These are phyloP conservation scores for Penicillium riverlandense DNA, from an alignment of 495 filamentous ascomycete species.

Conservation along the genomic window DNA sequence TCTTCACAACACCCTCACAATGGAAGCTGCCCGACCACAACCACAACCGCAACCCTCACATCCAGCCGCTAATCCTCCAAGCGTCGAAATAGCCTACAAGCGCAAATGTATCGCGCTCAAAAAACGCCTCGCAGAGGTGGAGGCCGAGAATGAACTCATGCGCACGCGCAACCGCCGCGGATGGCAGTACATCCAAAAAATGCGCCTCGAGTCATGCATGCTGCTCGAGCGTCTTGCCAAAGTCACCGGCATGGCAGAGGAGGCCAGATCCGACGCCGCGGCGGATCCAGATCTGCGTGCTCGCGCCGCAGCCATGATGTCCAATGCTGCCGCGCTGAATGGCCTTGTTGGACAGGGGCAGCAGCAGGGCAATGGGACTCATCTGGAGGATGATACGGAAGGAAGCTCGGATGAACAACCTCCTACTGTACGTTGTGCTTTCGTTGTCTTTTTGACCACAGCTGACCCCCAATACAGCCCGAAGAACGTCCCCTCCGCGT, in stretches of 20 bases:
- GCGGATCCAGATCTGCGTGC: conserved; percentile 30
- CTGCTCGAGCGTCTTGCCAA: conserved; percentile 82
- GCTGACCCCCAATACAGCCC: conserved; percentile 45
- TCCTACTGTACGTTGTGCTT: conserved; percentile 29
- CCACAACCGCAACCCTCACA: conserved; percentile 4
- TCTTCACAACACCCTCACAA: conserved; percentile 6
- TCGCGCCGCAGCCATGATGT: conserved; percentile 28
- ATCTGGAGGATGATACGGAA: conserved; percentile 40
- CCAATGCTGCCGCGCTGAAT: conserved; percentile 17
- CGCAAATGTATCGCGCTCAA: conserved; percentile 95
- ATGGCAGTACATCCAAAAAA: conserved; percentile 76
- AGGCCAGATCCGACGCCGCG: conserved; percentile 25
- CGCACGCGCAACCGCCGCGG: conserved; percentile 73
- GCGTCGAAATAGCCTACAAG: conserved; percentile 92
- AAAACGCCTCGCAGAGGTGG: conserved; percentile 81
- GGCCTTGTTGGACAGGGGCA: conserved; percentile 10
- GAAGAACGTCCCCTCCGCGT: conserved; percentile 85
- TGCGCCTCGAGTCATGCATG: conserved; percentile 85
- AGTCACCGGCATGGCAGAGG: conserved; percentile 65
- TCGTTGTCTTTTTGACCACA: not conserved
- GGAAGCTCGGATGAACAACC: conserved; percentile 44
- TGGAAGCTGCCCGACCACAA: conserved; percentile 19
- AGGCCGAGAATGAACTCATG: conserved; percentile 76
- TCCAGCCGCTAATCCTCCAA: conserved; percentile 56
- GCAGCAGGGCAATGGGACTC: conserved; percentile 15